Conservation (phyloP, 352 stramenopile genomes). For the Phytophthora pistaciae region DNA sequence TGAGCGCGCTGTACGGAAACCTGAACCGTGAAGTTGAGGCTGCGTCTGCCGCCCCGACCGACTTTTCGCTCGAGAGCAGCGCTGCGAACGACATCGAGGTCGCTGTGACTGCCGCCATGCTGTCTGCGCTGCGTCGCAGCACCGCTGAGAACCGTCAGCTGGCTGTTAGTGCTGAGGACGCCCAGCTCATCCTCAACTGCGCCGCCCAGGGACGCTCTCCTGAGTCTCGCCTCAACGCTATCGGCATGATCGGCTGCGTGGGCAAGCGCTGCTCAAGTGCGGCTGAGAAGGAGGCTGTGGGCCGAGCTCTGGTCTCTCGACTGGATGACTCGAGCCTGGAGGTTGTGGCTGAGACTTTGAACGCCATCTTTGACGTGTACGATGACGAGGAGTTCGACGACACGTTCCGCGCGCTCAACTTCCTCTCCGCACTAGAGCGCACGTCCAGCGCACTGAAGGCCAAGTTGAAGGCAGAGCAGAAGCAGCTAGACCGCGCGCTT, state of each 20-base stretch:
- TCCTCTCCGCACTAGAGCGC: conserved; percentile 72
- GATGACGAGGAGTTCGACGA: conserved; percentile 82
- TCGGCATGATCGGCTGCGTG: conserved; percentile 83
- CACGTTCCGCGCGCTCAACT: conserved; percentile 71
- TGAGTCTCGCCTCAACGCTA: conserved; percentile 78
- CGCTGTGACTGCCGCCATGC: conserved; percentile 77
- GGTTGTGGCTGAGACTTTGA: conserved; percentile 86
- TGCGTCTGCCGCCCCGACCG: conserved; percentile 29
- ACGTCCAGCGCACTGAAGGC: conserved; percentile 65
- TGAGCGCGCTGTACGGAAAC: conserved; percentile 80
- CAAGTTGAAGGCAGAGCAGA: conserved; percentile 84
- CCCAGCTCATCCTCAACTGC: conserved; percentile 72
- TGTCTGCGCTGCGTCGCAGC: conserved; percentile 73
- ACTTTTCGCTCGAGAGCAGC: conserved; percentile 44
- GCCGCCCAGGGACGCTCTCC: conserved; percentile 68
- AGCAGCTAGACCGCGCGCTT: conserved; percentile 80
- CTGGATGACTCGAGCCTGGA: conserved; percentile 80
- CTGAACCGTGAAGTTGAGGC: conserved; percentile 53
- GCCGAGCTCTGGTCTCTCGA: conserved; percentile 59
- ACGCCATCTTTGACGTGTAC: conserved; percentile 91
- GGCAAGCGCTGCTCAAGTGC: conserved; percentile 72
- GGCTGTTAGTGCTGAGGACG: conserved; percentile 63
- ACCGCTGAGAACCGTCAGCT: conserved; percentile 61
- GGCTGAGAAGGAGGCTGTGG: conserved; percentile 80
- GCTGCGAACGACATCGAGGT: conserved; percentile 73